Percentiles rank a stretch among this genome's conserved stretches.
These are phyloP conservation scores for Apium graveolens DNA, from an alignment of 129 eudicot genomes.

Conservation along the genomic window DNA sequence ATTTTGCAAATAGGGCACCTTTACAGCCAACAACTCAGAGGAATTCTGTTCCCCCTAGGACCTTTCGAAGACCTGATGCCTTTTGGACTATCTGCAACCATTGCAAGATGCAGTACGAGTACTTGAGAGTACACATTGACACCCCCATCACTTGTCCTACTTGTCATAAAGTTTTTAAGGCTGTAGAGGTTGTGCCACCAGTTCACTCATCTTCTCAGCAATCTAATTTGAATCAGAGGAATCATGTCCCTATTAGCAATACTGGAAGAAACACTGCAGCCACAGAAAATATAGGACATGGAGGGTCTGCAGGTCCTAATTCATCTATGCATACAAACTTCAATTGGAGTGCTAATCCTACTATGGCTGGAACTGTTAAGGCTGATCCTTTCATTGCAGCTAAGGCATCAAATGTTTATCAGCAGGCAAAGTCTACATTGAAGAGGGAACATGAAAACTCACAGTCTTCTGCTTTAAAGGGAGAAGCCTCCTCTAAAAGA, in stretches of 20 bases:
- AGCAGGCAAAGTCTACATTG: constrained; percentile 45
- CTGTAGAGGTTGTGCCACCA: constrained; percentile 76
- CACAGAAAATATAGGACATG: constrained; percentile 20
- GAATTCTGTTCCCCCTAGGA: constrained; percentile 22
- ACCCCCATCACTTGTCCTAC: constrained; percentile 61
- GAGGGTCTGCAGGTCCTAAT: constrained; percentile 16
- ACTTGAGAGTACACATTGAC: constrained; percentile 58
- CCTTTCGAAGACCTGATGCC: constrained; percentile 46
- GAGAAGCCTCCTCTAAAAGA: constrained; percentile 36
- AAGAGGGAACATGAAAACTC: constrained; percentile 56
- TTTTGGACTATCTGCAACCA: constrained; percentile 84
- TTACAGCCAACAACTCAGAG: constrained; percentile 29
- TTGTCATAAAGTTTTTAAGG: constrained; percentile 56
- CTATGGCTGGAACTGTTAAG: constrained; percentile 11
- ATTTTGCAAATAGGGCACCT: constrained; percentile 23
- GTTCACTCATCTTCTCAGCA: constrained; percentile 26
- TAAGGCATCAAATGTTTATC: constrained; percentile 51
- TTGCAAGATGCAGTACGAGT: constrained; percentile 96
- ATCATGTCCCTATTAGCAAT: constrained; percentile 18
- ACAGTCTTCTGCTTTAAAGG: constrained; percentile 14
- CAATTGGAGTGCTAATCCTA: constrained; percentile 26
- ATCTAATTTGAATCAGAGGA: constrained; percentile 24
- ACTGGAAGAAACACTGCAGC: constrained; percentile 22
- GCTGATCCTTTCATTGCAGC: constrained; percentile 47
- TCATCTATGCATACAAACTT: constrained; percentile 16